Evolutionary conservation across 805 yeast species (phyloP), one percentile per base, ranked within the genome.

Genomic region (Yamadazyma kitorensis): DNA sequence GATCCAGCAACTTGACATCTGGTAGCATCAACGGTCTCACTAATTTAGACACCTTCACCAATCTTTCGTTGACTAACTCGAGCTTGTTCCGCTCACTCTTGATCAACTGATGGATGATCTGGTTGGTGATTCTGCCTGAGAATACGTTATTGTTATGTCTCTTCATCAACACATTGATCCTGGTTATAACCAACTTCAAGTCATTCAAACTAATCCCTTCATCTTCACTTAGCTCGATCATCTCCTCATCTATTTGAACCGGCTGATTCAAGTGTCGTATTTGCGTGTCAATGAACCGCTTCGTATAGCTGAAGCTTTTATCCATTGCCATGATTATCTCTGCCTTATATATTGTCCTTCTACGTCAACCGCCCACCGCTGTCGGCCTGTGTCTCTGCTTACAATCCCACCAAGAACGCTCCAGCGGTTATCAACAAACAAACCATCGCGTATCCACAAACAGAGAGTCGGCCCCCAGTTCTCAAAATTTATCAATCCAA

Each of bases 71-170:
- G n/a, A 61, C 61, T 15, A 43, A 30, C 13, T 43, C 33, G 10
- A 64, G 22, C 32, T 59, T 55, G 17, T 52, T 49, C 22, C 49
- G 47, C 36, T 66, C 71, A 27, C 51, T 40, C 42, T 61, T 59
- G 7, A 57, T 24, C 11, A 65, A 45, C 39, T 66, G 71, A 39
- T 56, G 66, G 14, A 55, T 57, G 1, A 66, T 55, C 33, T 62
- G 70, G 36, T 55, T 54, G 4, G 54, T 47, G n/a, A 59, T 52
- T 37, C 64, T 66, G 20, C 49, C 37, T 17, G 47, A 40, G 48
- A 56, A 63, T 25, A 46, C 33, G 31, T 42, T 47, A 15, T 54
- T 39, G 34, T 57, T 55, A 40, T 59, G 62, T 10, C 66, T 39
- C 29, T 49, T 47, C 8, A 44, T 31, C 21, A 41, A 31, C 9